A percentile compares a stretch with the other conserved stretches of the same genome.
phyloP scores from a whole-genome alignment of 345 rosid species.

The Camelina laxa region DNA sequence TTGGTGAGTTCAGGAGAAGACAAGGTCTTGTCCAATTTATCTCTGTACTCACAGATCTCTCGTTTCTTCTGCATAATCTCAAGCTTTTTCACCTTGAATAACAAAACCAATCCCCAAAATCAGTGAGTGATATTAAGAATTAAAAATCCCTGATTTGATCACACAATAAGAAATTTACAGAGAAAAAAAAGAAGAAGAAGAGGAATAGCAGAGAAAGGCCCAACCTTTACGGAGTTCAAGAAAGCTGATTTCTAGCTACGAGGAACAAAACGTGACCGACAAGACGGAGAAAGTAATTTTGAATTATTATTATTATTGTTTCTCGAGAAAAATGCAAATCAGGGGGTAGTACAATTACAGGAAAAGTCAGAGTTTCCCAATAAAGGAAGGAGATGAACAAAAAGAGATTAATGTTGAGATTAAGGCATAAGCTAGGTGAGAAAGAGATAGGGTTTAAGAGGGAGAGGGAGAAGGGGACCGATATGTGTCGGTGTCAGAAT shows the following conservation, averaged over 20 bases:
- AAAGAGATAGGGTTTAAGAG: not conserved
- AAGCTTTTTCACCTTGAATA: not conserved
- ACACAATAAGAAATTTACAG: too few relatives aligned
- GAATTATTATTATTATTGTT: not conserved
- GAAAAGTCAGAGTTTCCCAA: conserved; percentile 35
- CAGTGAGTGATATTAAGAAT: not conserved
- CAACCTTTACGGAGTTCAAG: not conserved
- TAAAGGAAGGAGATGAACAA: conserved; percentile 15
- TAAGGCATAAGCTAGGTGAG: not conserved
- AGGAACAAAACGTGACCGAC: conserved; percentile 43
- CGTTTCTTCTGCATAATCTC: conserved; percentile 58
- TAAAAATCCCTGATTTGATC: not conserved
- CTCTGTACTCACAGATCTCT: conserved; percentile 70
- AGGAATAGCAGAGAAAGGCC: not conserved
- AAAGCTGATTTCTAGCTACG: conserved; percentile 8
- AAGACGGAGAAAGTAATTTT: conserved; percentile 37
- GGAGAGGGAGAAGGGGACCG: not conserved
- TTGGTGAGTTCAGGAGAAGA: conserved; percentile 71
- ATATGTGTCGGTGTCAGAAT: conserved; percentile 35
- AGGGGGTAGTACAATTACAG: not conserved
- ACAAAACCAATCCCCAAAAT: not conserved
- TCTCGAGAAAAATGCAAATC: conserved; percentile 32
- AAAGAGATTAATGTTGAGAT: conserved; percentile 14
- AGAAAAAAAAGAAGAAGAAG: conserved; percentile 3
- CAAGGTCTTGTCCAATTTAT: conserved; percentile 74